Evolutionary conservation across 495 filamentous ascomycete genomes (phyloP).

Genomic region (Aspergillus bridgeri): DNA sequence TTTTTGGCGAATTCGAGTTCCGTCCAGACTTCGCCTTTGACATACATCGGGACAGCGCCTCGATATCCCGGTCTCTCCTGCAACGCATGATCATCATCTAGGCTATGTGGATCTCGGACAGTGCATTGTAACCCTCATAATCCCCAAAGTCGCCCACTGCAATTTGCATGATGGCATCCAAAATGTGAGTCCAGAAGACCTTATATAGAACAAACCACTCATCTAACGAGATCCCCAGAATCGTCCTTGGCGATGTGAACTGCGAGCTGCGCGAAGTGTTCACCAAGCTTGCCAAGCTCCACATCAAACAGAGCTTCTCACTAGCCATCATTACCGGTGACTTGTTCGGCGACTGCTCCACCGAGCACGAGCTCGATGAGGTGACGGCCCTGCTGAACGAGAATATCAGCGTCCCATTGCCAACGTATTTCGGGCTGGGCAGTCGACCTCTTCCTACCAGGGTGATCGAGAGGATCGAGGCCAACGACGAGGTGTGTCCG

Average conservation of each 20-base stretch:
- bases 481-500: slow-evolving; percentile 76
- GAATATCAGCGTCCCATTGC: slow-evolving; percentile 65
- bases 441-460: slow-evolving; percentile 59
- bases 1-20: slow-evolving; percentile 18
- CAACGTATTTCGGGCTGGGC: slow-evolving; percentile 85
- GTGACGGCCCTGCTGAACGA: slow-evolving; percentile 66
- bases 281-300: slow-evolving; percentile 70
- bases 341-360: slow-evolving; percentile 57
- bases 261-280: slow-evolving; percentile 72
- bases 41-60: too few relatives aligned
- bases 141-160: background rate
- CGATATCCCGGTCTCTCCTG: too few relatives aligned
- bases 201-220: background rate
- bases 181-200: slow-evolving; percentile 55
- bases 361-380: slow-evolving; percentile 51
- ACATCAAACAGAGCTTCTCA: slow-evolving; percentile 80
- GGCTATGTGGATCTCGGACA: slow-evolving; percentile 9
- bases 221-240: slow-evolving; percentile 43
- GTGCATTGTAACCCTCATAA: slow-evolving; percentile 13
- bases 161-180: slow-evolving; percentile 47
- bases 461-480: slow-evolving; percentile 68
- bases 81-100: background rate
- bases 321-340: slow-evolving; percentile 82
- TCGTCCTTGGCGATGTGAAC: slow-evolving; percentile 76
- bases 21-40: background rate